Conservation (phyloP, 2,329 filamentous ascomycete species). For the Curvularia hawaiiensis region DNA sequence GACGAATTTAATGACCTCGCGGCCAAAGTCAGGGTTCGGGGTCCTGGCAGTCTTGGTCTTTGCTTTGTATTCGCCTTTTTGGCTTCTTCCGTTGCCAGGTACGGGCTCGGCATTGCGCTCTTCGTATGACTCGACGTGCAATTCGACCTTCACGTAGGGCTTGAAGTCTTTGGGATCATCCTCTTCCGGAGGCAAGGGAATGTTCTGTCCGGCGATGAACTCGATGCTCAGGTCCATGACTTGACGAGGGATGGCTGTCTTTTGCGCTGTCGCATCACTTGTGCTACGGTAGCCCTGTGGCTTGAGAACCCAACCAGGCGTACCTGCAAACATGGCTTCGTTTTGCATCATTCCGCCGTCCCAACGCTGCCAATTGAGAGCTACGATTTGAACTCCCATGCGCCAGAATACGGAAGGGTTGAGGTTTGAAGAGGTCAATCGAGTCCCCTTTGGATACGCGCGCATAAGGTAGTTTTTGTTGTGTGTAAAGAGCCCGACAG, state of each 20-base stretch:
- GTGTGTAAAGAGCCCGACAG: conserved; percentile 72
- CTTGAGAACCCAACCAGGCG: conserved; percentile 84
- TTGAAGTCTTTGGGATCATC: conserved; percentile 64
- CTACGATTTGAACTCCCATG: conserved; percentile 86
- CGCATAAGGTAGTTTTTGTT: conserved; percentile 85
- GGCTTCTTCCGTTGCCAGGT: conserved; percentile 56
- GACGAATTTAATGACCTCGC: conserved; percentile 53
- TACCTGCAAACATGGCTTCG: conserved; percentile 85
- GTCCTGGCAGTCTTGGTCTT: conserved; percentile 52
- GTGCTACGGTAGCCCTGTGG: conserved; percentile 70
- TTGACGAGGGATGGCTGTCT: conserved; percentile 55
- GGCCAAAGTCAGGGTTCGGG: conserved; percentile 52
- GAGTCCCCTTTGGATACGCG: conserved; percentile 82
- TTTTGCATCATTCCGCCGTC: conserved; percentile 97
- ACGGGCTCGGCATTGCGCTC: conserved; percentile 51
- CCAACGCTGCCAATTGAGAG: conserved; percentile 90
- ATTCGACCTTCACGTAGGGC: conserved; percentile 77
- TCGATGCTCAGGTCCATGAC: conserved; percentile 72
- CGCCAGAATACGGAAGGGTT: conserved; percentile 87
- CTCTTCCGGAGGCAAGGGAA: conserved; percentile 67
- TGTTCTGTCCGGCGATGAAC: conserved; percentile 75
- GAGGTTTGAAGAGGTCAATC: conserved; percentile 83
- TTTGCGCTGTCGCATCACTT: conserved; percentile 46
- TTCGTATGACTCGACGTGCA: conserved; percentile 76
- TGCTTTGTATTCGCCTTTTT: conserved; percentile 58